These are phyloP conservation scores for Abelmoschus esculentus DNA, from an alignment of 345 rosid genomes.

Conservation along the genomic window DNA sequence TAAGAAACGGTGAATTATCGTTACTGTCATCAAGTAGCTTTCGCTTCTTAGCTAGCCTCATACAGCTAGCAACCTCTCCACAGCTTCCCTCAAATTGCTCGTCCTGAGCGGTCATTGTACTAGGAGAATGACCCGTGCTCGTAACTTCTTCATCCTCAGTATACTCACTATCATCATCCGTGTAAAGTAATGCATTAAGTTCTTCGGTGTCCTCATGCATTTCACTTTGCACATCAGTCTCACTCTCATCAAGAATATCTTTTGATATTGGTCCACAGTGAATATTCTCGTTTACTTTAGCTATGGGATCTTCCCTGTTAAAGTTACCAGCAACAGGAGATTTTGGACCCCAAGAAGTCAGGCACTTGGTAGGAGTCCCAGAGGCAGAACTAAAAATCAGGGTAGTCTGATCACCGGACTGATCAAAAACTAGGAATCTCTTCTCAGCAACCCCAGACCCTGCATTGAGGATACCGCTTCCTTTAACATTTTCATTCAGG, in stretches of 20 bases:
- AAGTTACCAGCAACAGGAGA: slow-evolving; percentile 20
- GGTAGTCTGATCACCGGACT: slow-evolving; percentile 58
- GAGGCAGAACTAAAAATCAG: slow-evolving; percentile 44
- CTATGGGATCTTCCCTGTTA: slow-evolving; percentile 12
- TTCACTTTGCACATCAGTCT: slow-evolving; percentile 39
- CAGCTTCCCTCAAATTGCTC: slow-evolving; percentile 22
- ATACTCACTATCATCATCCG: slow-evolving; percentile 47
- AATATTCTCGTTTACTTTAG: slow-evolving; percentile 17
- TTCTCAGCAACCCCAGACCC: slow-evolving; percentile 31
- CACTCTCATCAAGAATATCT: slow-evolving; percentile 23
- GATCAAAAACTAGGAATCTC: slow-evolving; percentile 67
- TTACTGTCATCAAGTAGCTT: slow-evolving; percentile 20
- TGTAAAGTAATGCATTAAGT: slow-evolving; percentile 68
- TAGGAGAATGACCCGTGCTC: slow-evolving; percentile 68
- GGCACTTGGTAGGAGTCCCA: slow-evolving; percentile 22
- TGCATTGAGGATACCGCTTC: slow-evolving; percentile 11
- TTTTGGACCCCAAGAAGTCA: slow-evolving; percentile 23
- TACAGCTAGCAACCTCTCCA: slow-evolving; percentile 44
- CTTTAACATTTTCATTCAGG: slow-evolving; percentile 12
- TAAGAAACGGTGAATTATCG: slow-evolving; percentile 15
- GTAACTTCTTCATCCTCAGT: slow-evolving; percentile 56
- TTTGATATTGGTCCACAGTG: slow-evolving; percentile 8
- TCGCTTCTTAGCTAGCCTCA: slow-evolving; percentile 36
- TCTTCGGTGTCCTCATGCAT: slow-evolving; percentile 78
- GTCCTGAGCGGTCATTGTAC: slow-evolving; percentile 37